These are phyloP conservation scores for Saksenaea vasiformis DNA, from an alignment of 371 early-diverging fungal genomes.

Conservation along the genomic window DNA sequence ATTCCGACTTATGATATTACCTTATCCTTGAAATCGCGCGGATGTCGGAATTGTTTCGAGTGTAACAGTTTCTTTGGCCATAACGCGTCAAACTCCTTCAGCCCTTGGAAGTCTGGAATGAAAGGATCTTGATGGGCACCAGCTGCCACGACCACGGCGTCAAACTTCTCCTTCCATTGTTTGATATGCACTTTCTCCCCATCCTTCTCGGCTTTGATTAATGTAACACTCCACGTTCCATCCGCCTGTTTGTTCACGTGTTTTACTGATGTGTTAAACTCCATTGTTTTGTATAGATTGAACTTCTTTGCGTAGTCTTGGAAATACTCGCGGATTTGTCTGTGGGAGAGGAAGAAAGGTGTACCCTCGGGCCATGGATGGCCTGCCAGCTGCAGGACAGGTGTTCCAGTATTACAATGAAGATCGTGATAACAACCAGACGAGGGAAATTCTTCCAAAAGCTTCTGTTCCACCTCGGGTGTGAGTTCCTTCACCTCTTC, in stretches of 20 bases:
- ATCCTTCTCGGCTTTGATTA: conserved; percentile 12
- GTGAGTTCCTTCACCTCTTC: conserved; percentile 2
- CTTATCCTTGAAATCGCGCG: conserved; percentile 34
- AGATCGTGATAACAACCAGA: conserved; percentile 11
- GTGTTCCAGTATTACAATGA: conserved; percentile 17
- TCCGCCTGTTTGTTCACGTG: conserved; percentile 18
- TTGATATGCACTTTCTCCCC: conserved; percentile 14
- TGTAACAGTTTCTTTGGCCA: conserved; percentile 32
- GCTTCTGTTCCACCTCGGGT: conserved; percentile 23
- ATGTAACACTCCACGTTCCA: conserved; percentile 1
- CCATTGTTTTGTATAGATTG: conserved; percentile 24
- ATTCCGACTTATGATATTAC: conserved; percentile 16
- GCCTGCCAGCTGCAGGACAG: conserved; percentile 23
- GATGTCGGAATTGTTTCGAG: conserved; percentile 39
- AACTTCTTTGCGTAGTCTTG: conserved; percentile 27
- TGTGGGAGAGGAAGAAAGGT: conserved; percentile 35
- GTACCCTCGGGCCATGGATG: conserved; percentile 23
- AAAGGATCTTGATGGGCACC: conserved; percentile 36
- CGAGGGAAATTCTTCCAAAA: conserved; percentile 17
- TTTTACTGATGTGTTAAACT: conserved; percentile 35
- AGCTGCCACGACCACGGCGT: conserved; percentile 42
- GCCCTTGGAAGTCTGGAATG: conserved; percentile 31
- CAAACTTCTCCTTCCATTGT: conserved; percentile 35
- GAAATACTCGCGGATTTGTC: conserved; percentile 27
- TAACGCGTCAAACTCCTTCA: conserved; percentile 26